Percentiles rank a stretch among this genome's conserved stretches.
These are phyloP conservation scores for Fusarium setosum DNA, from an alignment of 2,329 filamentous ascomycete genomes.

Conservation along the genomic window DNA sequence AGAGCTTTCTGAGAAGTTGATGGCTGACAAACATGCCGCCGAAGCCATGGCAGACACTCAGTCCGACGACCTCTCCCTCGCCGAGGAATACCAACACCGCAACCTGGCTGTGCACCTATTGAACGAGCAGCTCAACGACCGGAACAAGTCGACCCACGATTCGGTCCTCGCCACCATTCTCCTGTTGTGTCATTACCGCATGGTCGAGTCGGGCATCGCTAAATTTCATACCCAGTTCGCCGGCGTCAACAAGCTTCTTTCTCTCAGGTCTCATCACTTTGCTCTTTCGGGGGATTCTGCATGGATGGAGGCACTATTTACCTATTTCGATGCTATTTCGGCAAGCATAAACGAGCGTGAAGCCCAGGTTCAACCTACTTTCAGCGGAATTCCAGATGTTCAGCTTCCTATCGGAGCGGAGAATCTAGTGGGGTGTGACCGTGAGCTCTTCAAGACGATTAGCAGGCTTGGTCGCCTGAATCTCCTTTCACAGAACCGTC, in stretches of 20 bases:
- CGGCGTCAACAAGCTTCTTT: constrained; percentile 89
- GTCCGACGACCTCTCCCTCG: constrained; percentile 72
- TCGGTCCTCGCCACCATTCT: constrained; percentile 89
- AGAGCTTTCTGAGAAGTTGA: constrained; percentile 59
- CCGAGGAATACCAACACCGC: constrained; percentile 87
- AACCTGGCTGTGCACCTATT: constrained; percentile 83
- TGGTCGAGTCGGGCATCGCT: constrained; percentile 91
- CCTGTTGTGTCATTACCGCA: constrained; percentile 90
- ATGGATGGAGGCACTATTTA: constrained; percentile 95
- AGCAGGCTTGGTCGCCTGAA: constrained; percentile 87
- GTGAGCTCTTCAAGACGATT: constrained; percentile 86
- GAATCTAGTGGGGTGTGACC: constrained; percentile 89
- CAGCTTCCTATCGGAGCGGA: constrained; percentile 73
- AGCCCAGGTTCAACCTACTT: constrained; percentile 77
- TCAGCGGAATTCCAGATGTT: constrained; percentile 67
- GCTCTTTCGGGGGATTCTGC: constrained; percentile 74
- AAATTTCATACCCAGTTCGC: constrained; percentile 95
- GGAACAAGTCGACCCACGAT: constrained; percentile 80
- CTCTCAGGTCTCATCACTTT: constrained; percentile 69
- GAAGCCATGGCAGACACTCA: constrained; percentile 60
- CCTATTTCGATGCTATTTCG: constrained; percentile 93
- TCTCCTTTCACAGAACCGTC: constrained; percentile 78
- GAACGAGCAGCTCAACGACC: constrained; percentile 85
- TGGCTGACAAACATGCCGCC: constrained; percentile 58
- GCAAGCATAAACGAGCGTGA: constrained; percentile 93